A percentile compares a stretch with the other conserved stretches of the same genome.
Evolutionary conservation across 2,329 filamentous ascomycete genomes (phyloP).

Genomic region (Microdochium bolleyi): DNA sequence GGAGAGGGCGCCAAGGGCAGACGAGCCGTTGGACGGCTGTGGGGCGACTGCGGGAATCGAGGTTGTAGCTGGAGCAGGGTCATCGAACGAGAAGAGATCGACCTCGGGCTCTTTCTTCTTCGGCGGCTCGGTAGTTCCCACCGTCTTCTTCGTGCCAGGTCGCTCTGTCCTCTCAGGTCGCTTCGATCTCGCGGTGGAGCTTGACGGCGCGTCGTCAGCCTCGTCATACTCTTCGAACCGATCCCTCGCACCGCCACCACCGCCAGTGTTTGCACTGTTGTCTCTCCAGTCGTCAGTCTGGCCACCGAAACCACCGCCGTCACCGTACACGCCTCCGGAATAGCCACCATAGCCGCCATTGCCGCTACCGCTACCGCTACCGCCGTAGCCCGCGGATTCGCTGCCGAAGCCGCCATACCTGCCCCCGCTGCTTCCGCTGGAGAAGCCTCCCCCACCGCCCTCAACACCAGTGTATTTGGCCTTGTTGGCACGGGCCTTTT

Average conservation of each 20-base stretch:
- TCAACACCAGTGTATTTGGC: constrained; percentile 96
- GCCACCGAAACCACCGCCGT: constrained; percentile 88
- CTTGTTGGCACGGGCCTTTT: constrained; percentile 84
- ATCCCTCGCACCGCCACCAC: constrained; percentile 55
- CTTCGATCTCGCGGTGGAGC: constrained; percentile 38
- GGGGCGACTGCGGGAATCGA: constrained; percentile 22
- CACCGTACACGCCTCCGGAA: constrained; percentile 78
- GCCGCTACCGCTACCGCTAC: constrained; percentile 45
- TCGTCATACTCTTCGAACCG: constrained; percentile 96
- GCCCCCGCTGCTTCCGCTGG: constrained; percentile 32
- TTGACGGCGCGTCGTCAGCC: constrained; percentile 44
- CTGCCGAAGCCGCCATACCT: constrained; percentile 90
- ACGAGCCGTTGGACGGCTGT: constrained; percentile 32
- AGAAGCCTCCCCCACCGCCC: constrained; percentile 61
- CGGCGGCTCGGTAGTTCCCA: constrained; percentile 45
- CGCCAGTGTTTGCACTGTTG: constrained; percentile 31
- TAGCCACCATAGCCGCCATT: constrained; percentile 45
- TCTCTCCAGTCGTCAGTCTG: constrained; percentile 66
- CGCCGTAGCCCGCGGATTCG: constrained; percentile 67
- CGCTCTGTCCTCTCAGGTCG: constrained; percentile 36
- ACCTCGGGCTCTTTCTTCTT: constrained; percentile 85
- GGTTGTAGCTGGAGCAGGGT: constrained; percentile 43
- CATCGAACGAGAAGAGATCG: constrained; percentile 90
- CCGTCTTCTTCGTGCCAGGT: constrained; percentile 46
- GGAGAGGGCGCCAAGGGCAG: constrained; percentile 37